Evolutionary conservation across 106 monocot genomes (phyloP), one percentile per base, ranked within the genome.

Genomic region (Triglochin maritima): DNA sequence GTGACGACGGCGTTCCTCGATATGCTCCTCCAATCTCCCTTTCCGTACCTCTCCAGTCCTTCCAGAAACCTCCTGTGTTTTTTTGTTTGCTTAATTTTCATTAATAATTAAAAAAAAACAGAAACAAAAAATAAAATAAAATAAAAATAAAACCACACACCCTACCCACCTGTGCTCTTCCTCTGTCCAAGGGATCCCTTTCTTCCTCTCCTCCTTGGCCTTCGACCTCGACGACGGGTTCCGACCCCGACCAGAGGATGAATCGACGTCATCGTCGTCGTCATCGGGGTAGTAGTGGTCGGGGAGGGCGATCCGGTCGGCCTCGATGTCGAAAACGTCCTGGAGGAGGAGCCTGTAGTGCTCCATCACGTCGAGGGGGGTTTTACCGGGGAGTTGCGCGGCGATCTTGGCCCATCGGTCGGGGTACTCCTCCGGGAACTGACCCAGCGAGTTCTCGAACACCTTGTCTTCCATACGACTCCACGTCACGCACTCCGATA

Each of bases 21-120:
- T 57, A 76, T 76, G 69, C 62, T 76, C 61, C 76, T 61, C 76
- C 76, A 76, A 29, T 76, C 76, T 13, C 76, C 76, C 53, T 63
- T 76, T 47, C 76, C 76, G 44, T 50, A 76, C 54, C 60, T 61
- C 55, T 76, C 69, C 55, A 76, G 62, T 10, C 76, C 76, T 15
- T 76, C 69, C 60, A 76, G n/a, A 16, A 76, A 76, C 68, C 69
- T 60, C 76, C 76, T 75, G 67, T 15, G 11, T 42, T 29, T 29
- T 29, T 29, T 29, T 29, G 29, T 41, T 60, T 10, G 17, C 1
- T 41, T 60, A 17, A 9, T 60, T 60, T 60, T 2, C 17, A 60
- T 29, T 29, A 29, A 29, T 1, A 29, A 29, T 29, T 29, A 29
- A 29, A 29, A 29, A 67, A 5, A 2, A 29, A 29, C 29, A 29